Evolutionary conservation across 306 rosid species (phyloP).

Genomic region (Coriaria nepalensis): DNA sequence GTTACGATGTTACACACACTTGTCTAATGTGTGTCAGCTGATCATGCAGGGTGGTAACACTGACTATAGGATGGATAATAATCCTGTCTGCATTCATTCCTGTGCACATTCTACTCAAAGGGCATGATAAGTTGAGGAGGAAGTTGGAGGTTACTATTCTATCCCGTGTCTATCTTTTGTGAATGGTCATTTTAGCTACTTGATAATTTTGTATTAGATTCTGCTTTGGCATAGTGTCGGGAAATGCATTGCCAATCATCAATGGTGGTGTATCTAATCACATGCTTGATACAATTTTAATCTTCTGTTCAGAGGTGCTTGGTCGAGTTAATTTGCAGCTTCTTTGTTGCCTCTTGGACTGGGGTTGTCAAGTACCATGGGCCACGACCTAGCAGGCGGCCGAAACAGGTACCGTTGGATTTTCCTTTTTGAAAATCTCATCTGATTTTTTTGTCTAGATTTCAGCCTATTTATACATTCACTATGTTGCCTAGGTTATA

Average conservation of each 20-base stretch:
- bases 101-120: constrained; percentile 61
- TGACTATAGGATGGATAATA: constrained; percentile 87
- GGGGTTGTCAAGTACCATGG: constrained; percentile 98
- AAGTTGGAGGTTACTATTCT: constrained; percentile 58
- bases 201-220: neutral
- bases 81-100: constrained; percentile 82
- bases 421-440: constrained; percentile 1
- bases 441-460: constrained; percentile 4
- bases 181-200: neutral
- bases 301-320: constrained; percentile 49
- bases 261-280: neutral
- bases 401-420: constrained; percentile 51
- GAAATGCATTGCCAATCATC: too few relatives aligned
- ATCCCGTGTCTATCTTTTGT: neutral
- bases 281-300: constrained; percentile 5
- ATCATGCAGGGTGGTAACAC: constrained; percentile 63
- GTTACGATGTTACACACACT: neutral
- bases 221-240: too few relatives aligned
- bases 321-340: constrained; percentile 93
- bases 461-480: constrained; percentile 8
- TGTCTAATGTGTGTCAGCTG: constrained; percentile 2
- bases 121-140: constrained; percentile 56
- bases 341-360: constrained; percentile 99
- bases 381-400: constrained; percentile 85
- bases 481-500: constrained; percentile 9